phyloP scores from a whole-genome alignment of 2,329 filamentous ascomycete species.

The Erysiphe pulchra region DNA sequence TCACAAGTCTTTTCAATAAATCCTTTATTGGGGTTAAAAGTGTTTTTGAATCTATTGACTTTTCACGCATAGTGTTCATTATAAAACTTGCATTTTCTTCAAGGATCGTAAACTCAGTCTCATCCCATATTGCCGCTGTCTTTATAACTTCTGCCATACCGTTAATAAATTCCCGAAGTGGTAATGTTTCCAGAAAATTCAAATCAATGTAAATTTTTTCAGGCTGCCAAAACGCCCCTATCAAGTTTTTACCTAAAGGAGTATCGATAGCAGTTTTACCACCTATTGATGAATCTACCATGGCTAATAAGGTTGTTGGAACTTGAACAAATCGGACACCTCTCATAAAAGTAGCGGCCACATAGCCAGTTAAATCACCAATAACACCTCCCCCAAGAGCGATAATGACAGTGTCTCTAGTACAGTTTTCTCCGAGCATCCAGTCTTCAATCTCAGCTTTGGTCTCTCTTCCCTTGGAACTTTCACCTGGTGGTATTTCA shows the following conservation, averaged over 20 bases:
- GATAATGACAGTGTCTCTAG: conserved; percentile 80
- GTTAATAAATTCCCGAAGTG: conserved; percentile 83
- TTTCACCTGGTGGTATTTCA: conserved; percentile 71
- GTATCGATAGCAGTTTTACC: conserved; percentile 97
- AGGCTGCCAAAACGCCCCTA: conserved; percentile 94
- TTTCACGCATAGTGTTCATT: conserved; percentile 41
- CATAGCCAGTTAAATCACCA: conserved; percentile 92
- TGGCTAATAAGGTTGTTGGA: conserved; percentile 76
- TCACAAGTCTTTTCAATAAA: conserved; percentile 46
- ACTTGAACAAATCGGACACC: conserved; percentile 92
- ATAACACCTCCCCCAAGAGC: conserved; percentile 91
- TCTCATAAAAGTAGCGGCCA: conserved; percentile 95
- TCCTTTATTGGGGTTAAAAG: conserved; percentile 46
- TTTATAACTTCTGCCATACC: conserved; percentile 98
- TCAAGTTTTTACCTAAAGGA: conserved; percentile 81
- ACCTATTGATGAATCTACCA: conserved; percentile 97
- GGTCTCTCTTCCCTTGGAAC: conserved; percentile 75
- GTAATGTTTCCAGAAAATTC: conserved; percentile 70
- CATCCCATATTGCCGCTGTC: conserved; percentile 90
- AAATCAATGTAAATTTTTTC: conserved; percentile 85
- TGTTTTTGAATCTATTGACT: conserved; percentile 20
- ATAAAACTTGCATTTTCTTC: conserved; percentile 62
- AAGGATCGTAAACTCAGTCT: conserved; percentile 58
- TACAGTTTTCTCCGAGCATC: conserved; percentile 81
- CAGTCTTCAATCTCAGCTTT: conserved; percentile 95